Evolutionary conservation across 2,329 filamentous ascomycete genomes (phyloP), one percentile per base, ranked within the genome.

Genomic region (Colletotrichum melonis): DNA sequence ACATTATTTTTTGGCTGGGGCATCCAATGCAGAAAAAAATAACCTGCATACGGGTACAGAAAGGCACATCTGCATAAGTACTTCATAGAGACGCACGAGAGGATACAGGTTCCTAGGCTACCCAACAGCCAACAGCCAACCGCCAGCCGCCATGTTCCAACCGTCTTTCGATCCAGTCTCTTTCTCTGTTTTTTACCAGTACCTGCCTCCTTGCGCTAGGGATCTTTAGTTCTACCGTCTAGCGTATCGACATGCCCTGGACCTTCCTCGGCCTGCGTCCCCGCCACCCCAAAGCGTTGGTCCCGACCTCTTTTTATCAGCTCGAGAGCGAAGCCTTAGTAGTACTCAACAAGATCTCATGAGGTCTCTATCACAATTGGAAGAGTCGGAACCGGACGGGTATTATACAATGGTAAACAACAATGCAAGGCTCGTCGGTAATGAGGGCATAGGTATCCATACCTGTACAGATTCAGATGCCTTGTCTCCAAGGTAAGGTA

Each of bases 191-290:
- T 22, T 19, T 9, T n/a, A 49, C 42, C 19, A 49, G 19, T 49
- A 49, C 42, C 42, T 49, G 8, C 42, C 42, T 49, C 16, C 8
- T 49, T 22, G 42, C 42, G 19, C 42, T 49, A 49, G n/a, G 42
- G 19, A 49, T n/a, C 42, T 49, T 49, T 49, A 49, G 42, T 49
- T 49, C 42, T 49, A 49, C 42, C 42, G 42, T 19, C 19, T 74
- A 57, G 64, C 52, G 59, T 57, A 69, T 69, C 67, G 63, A 62
- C 56, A 46, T 68, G 63, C 55, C 30, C 52, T 63, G 42, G 63
- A 16, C 57, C 30, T 42, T 65, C 22, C n/a, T 12, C 52, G 52
- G 62, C 49, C 30, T 55, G 28, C 54, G 32, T 57, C 24, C 24
- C 30, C 63, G 52, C 63, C 63, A 57, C 63, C 49, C 42, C 32